These are phyloP conservation scores for Eustoma russellianum DNA, from an alignment of 257 asterid genomes.

Conservation along the genomic window DNA sequence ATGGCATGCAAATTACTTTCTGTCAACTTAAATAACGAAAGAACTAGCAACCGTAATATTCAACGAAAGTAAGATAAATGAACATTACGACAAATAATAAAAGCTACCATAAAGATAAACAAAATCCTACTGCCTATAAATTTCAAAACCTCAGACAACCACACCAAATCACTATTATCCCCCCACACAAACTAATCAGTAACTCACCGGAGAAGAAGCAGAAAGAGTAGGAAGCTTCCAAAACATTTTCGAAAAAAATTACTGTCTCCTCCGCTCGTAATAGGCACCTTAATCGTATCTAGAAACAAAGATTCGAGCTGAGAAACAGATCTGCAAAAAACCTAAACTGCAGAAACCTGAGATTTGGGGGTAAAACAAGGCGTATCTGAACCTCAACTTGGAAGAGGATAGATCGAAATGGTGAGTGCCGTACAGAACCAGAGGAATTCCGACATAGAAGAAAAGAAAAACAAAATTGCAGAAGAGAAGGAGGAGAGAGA, in stretches of 20 bases:
- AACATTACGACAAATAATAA: background rate
- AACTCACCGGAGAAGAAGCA: slow-evolving; percentile 89
- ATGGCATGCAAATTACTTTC: too few relatives aligned
- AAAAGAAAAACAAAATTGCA: slow-evolving; percentile 5
- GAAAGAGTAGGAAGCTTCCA: slow-evolving; percentile 91
- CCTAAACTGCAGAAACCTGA: slow-evolving; percentile 26
- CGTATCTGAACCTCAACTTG: slow-evolving; percentile 32
- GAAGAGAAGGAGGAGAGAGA: background rate
- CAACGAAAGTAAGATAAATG: background rate
- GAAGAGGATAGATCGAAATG: slow-evolving; percentile 19
- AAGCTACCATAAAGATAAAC: background rate
- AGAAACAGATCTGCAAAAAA: slow-evolving; percentile 46
- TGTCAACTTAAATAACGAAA: too few relatives aligned
- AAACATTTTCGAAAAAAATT: slow-evolving; percentile 50
- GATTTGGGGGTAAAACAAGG: slow-evolving; percentile 14
- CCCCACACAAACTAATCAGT: slow-evolving; percentile 13
- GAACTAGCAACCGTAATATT: background rate
- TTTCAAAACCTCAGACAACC: background rate
- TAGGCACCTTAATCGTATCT: background rate
- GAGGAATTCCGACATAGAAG: slow-evolving; percentile 8
- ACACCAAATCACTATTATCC: background rate
- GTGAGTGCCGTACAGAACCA: slow-evolving; percentile 27
- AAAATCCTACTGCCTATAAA: too few relatives aligned
- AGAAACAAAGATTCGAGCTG: slow-evolving; percentile 4
- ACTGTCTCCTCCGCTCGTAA: slow-evolving; percentile 2